phyloP scores from a whole-genome alignment of 179 eudicot genomes.

The Beta corolliflora region DNA sequence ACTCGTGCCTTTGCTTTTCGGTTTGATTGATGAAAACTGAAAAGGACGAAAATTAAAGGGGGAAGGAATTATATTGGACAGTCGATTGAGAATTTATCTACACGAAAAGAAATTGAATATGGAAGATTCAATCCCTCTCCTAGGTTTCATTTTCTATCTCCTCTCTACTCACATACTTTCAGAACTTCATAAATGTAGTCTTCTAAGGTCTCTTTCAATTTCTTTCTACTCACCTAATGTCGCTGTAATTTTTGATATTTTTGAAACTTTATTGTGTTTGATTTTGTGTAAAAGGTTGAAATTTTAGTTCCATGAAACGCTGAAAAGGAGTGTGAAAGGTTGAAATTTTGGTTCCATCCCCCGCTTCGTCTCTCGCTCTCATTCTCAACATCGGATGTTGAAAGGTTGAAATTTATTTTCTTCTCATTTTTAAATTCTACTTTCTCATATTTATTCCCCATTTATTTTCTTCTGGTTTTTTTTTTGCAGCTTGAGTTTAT shows the following conservation, averaged over 20 bases:
- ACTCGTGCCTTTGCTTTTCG: neutral
- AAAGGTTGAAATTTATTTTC: too few relatives aligned
- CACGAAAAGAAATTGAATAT: neutral
- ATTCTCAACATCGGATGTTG: neutral
- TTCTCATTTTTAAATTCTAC: neutral
- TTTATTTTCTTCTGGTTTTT: neutral
- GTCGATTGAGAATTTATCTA: neutral
- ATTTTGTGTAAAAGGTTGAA: too few relatives aligned
- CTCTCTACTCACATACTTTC: too few relatives aligned
- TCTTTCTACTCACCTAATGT: too few relatives aligned
- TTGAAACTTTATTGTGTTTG: too few relatives aligned
- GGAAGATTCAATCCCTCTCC: neutral
- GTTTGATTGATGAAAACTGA: neutral
- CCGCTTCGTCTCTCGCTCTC: neutral
- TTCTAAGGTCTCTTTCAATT: too few relatives aligned
- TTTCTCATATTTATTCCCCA: neutral
- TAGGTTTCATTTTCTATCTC: too few relatives aligned
- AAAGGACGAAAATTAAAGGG: neutral
- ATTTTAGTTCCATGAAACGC: too few relatives aligned
- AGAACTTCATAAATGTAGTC: too few relatives aligned
- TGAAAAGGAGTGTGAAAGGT: too few relatives aligned
- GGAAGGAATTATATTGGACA: neutral
- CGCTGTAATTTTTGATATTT: too few relatives aligned
- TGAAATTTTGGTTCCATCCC: fast-evolving
- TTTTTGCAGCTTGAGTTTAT: conserved; percentile 67